These are phyloP conservation scores for Solanum raphanifolium DNA, from an alignment of 257 asterid genomes.

Conservation along the genomic window DNA sequence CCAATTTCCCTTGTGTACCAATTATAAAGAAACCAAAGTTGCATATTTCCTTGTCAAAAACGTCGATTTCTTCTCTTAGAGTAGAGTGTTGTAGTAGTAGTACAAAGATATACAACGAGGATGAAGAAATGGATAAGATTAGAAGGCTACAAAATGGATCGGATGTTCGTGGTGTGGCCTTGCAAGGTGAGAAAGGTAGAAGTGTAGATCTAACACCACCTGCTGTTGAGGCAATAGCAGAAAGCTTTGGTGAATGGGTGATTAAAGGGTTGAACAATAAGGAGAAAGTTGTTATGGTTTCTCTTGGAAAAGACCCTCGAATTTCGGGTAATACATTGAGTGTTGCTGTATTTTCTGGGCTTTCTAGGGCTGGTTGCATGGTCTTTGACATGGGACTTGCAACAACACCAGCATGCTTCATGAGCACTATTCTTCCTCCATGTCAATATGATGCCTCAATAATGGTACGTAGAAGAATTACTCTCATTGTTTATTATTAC, in stretches of 20 bases:
- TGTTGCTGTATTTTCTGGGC: slow-evolving; percentile 62
- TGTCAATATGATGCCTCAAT: slow-evolving; percentile 61
- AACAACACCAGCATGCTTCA: slow-evolving; percentile 93
- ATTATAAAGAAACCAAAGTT: slow-evolving; percentile 13
- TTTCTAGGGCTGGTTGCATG: slow-evolving; percentile 61
- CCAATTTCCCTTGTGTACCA: slow-evolving; percentile 16
- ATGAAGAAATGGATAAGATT: slow-evolving; percentile 75
- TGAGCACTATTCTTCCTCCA: slow-evolving; percentile 78
- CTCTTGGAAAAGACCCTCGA: slow-evolving; percentile 82
- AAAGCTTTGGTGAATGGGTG: slow-evolving; percentile 96
- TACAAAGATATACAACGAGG: slow-evolving; percentile 34
- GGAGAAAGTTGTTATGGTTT: slow-evolving; percentile 36
- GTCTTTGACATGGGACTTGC: slow-evolving; percentile 88
- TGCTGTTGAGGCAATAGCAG: slow-evolving; percentile 82
- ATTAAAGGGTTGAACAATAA: slow-evolving; percentile 10
- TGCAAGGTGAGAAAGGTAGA: slow-evolving; percentile 77
- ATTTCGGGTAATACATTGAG: slow-evolving; percentile 58
- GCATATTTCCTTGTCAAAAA: slow-evolving; percentile 10
- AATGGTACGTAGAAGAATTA: background rate
- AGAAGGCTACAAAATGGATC: slow-evolving; percentile 83
- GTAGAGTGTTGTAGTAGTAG: slow-evolving; percentile 27
- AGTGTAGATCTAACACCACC: slow-evolving; percentile 65
- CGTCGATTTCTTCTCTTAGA: background rate
- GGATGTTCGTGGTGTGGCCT: slow-evolving; percentile 88
- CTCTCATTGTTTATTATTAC: background rate